Conservation (phyloP, 441 rosid genomes). For the Erysimum pusillum region DNA sequence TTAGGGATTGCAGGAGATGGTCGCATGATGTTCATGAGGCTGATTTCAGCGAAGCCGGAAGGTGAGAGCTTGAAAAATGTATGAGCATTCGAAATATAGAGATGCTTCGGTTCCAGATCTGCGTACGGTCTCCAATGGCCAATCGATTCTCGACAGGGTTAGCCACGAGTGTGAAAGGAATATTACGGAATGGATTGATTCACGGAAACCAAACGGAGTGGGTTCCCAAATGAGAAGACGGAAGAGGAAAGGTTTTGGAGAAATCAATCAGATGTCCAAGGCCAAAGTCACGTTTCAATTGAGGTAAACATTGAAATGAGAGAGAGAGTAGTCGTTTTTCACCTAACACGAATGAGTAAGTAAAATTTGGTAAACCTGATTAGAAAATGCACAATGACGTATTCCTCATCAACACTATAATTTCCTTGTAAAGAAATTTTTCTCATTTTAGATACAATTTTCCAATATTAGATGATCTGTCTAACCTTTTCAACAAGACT, state of each 20-base stretch:
- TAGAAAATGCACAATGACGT: slow-evolving; percentile 3
- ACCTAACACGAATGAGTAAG: not conserved
- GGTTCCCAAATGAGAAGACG: not conserved
- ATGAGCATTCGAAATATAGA: not conserved
- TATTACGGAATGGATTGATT: not conserved
- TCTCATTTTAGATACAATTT: not conserved
- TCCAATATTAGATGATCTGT: not conserved
- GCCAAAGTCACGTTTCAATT: slow-evolving; percentile 13
- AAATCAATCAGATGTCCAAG: slow-evolving; percentile 10
- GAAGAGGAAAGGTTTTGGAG: slow-evolving; percentile 11
- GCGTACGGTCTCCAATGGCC: not conserved
- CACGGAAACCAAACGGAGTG: not conserved
- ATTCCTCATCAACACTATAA: slow-evolving; percentile 14
- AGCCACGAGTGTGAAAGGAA: no score
- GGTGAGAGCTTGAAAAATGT: not conserved
- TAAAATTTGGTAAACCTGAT: slow-evolving; percentile 1
- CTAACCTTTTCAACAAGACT: not conserved
- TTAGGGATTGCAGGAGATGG: not conserved
- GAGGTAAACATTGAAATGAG: not conserved
- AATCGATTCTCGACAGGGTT: not conserved
- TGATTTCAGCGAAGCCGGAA: not conserved
- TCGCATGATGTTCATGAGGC: not conserved
- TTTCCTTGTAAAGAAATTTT: not conserved
- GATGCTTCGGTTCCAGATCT: not conserved
- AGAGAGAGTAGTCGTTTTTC: not conserved